These are phyloP conservation scores for Diaporthe sp. DNA, from an alignment of 2,329 filamentous ascomycete species.

Conservation along the genomic window DNA sequence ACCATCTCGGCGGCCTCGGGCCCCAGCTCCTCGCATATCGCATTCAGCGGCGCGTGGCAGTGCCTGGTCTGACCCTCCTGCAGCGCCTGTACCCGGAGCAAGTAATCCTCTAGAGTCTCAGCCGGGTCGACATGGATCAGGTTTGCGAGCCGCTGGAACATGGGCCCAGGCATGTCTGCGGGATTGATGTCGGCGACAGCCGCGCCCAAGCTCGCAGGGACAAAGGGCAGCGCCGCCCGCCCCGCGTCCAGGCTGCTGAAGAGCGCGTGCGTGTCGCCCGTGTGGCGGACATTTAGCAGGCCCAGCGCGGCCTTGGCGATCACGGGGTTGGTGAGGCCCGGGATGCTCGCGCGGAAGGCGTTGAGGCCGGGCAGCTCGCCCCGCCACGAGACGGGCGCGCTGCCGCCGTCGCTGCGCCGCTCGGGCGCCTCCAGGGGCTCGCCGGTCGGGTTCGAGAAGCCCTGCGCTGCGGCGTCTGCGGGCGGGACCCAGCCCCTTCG, in stretches of 20 bases:
- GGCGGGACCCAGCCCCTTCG: constrained; percentile 1
- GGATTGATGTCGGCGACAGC: neutral
- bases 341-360: neutral
- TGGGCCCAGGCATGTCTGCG: neutral
- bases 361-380: constrained; percentile 8
- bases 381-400: neutral
- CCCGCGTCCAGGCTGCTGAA: constrained; percentile 14
- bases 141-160: constrained; percentile 10
- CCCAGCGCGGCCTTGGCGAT: constrained; percentile 17
- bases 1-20: neutral
- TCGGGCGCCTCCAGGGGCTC: neutral
- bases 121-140: constrained; percentile 4
- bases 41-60: constrained; percentile 1
- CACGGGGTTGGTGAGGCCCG: neutral
- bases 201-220: neutral
- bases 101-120: neutral
- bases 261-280: constrained; percentile 14
- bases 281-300: constrained; percentile 1
- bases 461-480: neutral
- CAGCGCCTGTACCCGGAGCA: neutral
- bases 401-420: constrained; percentile 12
- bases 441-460: neutral
- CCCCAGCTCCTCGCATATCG: constrained; percentile 10
- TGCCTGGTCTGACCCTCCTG: neutral
- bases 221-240: neutral